phyloP scores from a whole-genome alignment of 805 yeast species.

The Millerozyma acaciae region DNA sequence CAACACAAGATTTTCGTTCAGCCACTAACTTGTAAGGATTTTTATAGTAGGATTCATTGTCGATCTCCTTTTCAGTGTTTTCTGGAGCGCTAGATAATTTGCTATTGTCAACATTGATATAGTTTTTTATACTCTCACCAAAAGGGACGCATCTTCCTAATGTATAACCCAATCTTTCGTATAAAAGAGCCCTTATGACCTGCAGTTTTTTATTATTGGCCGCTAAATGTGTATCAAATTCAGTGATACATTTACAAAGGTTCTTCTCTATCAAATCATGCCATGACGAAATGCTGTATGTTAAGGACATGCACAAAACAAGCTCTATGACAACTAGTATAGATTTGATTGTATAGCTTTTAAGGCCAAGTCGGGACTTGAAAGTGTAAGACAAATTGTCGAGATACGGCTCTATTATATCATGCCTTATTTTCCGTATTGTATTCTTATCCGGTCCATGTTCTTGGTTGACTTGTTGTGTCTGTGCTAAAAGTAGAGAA shows the following conservation, averaged over 20 bases:
- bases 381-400: conserved; percentile 76
- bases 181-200: conserved; percentile 44
- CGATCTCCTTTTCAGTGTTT: conserved; percentile 2
- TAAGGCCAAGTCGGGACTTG: conserved; percentile 64
- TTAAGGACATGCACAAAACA: conserved; percentile 46
- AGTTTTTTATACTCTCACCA: conserved; percentile 19
- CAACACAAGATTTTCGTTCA: conserved; percentile 37
- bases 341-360: conserved; percentile 67
- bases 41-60: conserved; percentile 30
- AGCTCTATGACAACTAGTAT: conserved; percentile 67
- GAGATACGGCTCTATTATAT: conserved; percentile 54
- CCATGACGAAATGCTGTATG: conserved; percentile 41
- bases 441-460: conserved; percentile 34
- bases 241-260: conserved; percentile 44
- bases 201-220: conserved; percentile 37
- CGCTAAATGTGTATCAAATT: conserved; percentile 42
- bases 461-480: conserved; percentile 34
- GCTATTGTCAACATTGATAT: conserved; percentile 9
- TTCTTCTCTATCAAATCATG: conserved; percentile 40
- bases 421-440: conserved; percentile 47
- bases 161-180: conserved; percentile 39
- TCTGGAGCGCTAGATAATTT: conserved; percentile 24
- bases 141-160: conserved; percentile 42
- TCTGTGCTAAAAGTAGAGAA: conserved; percentile 60
- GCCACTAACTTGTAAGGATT: conserved; percentile 34